A percentile compares a stretch with the other conserved stretches of the same genome.
phyloP scores from a whole-genome alignment of 2,329 filamentous ascomycete genomes.

The Aureobasidium mangrovei region DNA sequence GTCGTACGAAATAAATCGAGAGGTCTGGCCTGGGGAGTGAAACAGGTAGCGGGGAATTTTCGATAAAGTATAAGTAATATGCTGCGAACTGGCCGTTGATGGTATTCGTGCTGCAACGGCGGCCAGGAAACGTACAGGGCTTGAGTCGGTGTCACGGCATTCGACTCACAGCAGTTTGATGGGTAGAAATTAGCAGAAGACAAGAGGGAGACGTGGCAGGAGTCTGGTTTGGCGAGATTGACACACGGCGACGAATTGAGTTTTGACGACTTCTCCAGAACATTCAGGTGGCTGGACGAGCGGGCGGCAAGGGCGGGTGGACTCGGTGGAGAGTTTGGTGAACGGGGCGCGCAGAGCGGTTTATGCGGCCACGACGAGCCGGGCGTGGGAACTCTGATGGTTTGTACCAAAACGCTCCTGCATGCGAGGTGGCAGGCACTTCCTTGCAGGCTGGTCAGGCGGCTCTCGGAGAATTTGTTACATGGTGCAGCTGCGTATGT shows the following conservation, averaged over 20 bases:
- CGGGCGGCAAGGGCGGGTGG: background rate
- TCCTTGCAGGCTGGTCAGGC: no score
- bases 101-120: background rate
- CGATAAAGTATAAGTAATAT: constrained; percentile 1
- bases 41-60: background rate
- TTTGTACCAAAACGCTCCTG: no score
- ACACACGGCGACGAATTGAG: background rate
- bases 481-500: constrained; percentile 9
- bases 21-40: no score
- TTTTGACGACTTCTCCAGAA: background rate
- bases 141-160: no score
- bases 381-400: background rate
- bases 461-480: background rate
- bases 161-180: background rate
- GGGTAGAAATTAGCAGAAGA: background rate
- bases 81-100: background rate
- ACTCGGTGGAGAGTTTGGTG: background rate
- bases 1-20: no score
- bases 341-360: background rate
- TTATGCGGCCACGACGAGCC: background rate
- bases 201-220: background rate
- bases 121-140: no score
- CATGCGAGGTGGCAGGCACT: no score
- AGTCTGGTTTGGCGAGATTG: background rate
- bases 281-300: background rate